Evolutionary conservation across 2,329 filamentous ascomycete species (phyloP), one percentile per base, ranked within the genome.

Genomic region (Fusarium virguliforme): DNA sequence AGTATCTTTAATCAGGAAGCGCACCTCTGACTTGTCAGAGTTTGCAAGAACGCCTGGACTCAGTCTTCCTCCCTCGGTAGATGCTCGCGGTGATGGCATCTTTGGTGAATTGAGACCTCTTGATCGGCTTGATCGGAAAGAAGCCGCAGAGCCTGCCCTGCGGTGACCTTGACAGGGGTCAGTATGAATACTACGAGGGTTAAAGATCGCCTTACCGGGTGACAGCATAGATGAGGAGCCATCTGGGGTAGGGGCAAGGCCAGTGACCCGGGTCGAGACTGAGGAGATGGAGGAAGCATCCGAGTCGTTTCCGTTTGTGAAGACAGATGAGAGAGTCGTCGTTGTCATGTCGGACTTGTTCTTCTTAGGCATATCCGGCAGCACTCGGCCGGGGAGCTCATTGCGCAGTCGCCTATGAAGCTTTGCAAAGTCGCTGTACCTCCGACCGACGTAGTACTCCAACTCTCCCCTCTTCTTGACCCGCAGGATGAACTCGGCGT

Each of bases 401-500:
- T 91, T 89, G 37, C 93, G 90, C 66, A 99, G 81, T 70, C 88
- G 88, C 81, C 92, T 95, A 80, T 97, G 91, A 65, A 99, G 85
- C 71, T 89, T 90, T 28, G 85, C 87, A 78, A 99, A 99, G 74
- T 97, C 94, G 34, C 95, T 93, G 79, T 97, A 99, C 73, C 95
- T 88, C 65, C 94, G 89, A 15, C 91, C 94, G 59, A 98, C 88
- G 77, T 94, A 96, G 72, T 91, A 85, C 75, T 97, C 94, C 15
- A 90, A 83, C 72, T 93, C 89, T 26, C 91, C 92, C 71, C 91
- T 90, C 73, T 90, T 89, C 83, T 95, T 95, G 32, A 98, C 92
- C 10, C 95, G 90, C 65, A 99, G 86, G 51, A 99, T 82, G 76
- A 98, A 99, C 84, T 98, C 94, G 59, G 96, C 94, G 85, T 98